Base-by-base conservation (phyloP, 208 protist genomes). In the Polymyxa betae region DNA sequence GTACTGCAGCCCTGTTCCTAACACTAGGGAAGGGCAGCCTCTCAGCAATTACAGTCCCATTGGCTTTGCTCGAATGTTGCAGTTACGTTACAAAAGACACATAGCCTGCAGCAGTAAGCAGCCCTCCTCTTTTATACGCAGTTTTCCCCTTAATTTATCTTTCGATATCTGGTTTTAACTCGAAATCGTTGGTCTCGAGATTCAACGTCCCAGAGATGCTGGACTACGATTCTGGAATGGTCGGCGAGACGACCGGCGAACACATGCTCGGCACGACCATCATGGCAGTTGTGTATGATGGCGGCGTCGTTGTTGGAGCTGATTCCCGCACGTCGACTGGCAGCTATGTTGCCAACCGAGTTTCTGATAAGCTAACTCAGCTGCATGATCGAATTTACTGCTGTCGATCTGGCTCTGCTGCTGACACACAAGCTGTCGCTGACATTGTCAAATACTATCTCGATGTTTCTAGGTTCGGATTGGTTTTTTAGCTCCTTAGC, bases 371-470 rank as follows among this genome's bases (percentile, higher is more conserved):
- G 95, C 95, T 99, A 72, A 99, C 98, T 0, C 96, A 95, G 87
- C 92, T 99, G 41, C 95, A 96, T 12, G 97, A 98, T 89, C 96
- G 96, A 64, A 98, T 99, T 78, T 99, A 97, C 93, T 97, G 96
- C 92, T 98, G 97, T 93, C 96, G 98, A 66, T 99, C 97, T 89
- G 98, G 98, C 54, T 98, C 97, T 43, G 97, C 98, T 35, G 98
- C 98, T 0, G 98, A 99, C 93, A 99, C 98, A 40, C 98, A 99
- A 93, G 96, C 96, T 16, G 93, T 99, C 40, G 96, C 97, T 0
- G 96, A 98, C 91, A 94, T 95, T 41, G 96, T 97, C 20, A 92
- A 95, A 41, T 97, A 97, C 93, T 98, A 98, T 92, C 92, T 99
- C 45, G 94, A 95, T 35, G 94, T 96, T 72, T 97, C 98, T 92